Evolutionary conservation across 148 eudicot genomes (phyloP), one percentile per base, ranked within the genome.

Genomic region (Mesembryanthemum crystallinum): DNA sequence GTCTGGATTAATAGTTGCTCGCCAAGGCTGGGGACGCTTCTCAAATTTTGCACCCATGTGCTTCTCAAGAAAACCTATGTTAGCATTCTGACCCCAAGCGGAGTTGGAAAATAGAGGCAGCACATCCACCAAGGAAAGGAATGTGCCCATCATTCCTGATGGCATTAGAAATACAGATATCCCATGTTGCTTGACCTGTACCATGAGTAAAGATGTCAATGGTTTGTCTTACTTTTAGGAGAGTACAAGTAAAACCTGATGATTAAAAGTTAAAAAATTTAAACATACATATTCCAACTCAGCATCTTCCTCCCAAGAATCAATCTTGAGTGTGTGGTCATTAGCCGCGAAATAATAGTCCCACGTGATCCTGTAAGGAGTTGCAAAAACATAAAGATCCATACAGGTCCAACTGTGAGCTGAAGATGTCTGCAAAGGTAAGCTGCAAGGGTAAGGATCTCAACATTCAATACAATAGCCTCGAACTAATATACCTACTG

Each of bases 131-230:
- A 95, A 67, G 27, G 98, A 95, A 74, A 88, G 86, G 64, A 95
- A 87, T n/a, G 98, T 95, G 76, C 98, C 97, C 75, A 95, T 83
- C 98, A 95, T 95, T 86, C 98, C 98, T 0, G 97, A 92, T 66
- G 98, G 98, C 98, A 95, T 95, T 25, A 95, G 90, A 80, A 95
- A 95, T 49, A 95, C 94, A 32, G 98, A 95, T 78, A 95, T 81
- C 35, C 98, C 98, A 72, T 95, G 97, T 79, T 92, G 94, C 85
- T 92, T 95, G 71, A 95, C 97, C 97, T 94, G 97, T 77, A 80
- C 81, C 80, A 68, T 25, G 35, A 13, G 39, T 76, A 69, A 72
- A 14, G 33, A 55, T 27, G 72, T 76, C 72, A 83, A 68, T 18
- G 65, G 52, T 61, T 45, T 24, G 49, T 20, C 33, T 42, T 14